phyloP scores from a whole-genome alignment of 257 asterid genomes.

The Knoxia roxburghii region DNA sequence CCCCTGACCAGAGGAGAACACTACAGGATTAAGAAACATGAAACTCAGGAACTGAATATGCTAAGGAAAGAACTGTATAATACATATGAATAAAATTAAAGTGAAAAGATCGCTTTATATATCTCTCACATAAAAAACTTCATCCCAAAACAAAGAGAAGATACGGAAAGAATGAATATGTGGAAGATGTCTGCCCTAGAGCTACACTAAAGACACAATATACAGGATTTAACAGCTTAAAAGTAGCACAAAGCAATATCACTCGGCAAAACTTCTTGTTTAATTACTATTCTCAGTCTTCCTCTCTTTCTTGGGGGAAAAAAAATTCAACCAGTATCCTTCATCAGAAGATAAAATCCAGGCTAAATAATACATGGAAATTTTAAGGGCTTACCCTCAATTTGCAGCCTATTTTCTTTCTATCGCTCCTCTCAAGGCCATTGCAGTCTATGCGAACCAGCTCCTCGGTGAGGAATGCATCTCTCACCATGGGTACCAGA shows the following conservation, averaged over 20 bases:
- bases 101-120: no score
- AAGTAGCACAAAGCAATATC: not conserved
- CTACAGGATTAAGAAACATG: not conserved
- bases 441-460: slow-evolving; percentile 75
- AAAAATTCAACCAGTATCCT: not conserved
- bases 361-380: not conserved
- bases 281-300: not conserved
- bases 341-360: not conserved
- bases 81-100: no score
- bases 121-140: no score
- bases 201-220: not conserved
- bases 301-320: not conserved
- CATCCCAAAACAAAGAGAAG: no score
- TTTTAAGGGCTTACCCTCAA: slow-evolving; percentile 23
- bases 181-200: not conserved
- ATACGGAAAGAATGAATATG: no score
- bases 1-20: no score
- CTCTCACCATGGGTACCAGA: slow-evolving; percentile 86
- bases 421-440: slow-evolving; percentile 81
- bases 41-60: not conserved
- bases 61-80: not conserved
- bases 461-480: slow-evolving; percentile 80
- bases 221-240: not conserved
- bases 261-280: not conserved
- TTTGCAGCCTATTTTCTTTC: slow-evolving; percentile 91